Percentiles rank a stretch among this genome's conserved stretches.
These are phyloP conservation scores for Adansonia rubrostipa DNA, from an alignment of 441 rosid genomes.

Conservation along the genomic window DNA sequence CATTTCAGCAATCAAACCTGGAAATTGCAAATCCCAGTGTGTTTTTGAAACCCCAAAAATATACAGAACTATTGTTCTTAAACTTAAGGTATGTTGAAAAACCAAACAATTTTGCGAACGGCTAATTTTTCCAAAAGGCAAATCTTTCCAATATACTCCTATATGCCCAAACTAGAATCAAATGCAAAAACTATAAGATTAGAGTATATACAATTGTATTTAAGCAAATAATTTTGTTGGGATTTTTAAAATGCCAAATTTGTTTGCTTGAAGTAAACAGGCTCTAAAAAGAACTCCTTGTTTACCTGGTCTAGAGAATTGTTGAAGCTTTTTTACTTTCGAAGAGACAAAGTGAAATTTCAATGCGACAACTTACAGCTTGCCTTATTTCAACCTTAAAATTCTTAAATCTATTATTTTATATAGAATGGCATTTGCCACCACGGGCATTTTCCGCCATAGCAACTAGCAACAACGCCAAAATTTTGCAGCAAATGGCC, in stretches of 20 bases:
- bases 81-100: neutral
- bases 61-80: neutral
- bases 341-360: too few relatives aligned
- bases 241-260: neutral
- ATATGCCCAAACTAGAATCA: neutral
- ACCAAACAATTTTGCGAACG: neutral
- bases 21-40: neutral
- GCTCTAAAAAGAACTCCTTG: neutral
- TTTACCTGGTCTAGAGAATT: neutral
- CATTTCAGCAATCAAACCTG: neutral
- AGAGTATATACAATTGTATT: neutral
- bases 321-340: too few relatives aligned
- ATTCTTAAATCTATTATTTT: too few relatives aligned
- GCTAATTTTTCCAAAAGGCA: neutral
- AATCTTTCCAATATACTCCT: neutral
- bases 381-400: too few relatives aligned
- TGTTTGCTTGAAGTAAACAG: neutral
- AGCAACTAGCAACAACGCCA: neutral
- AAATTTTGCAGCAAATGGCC: neutral
- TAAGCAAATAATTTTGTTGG: neutral
- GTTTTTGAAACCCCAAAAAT: neutral
- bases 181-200: neutral
- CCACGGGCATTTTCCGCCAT: too few relatives aligned
- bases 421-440: too few relatives aligned
- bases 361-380: too few relatives aligned